Percentiles rank a stretch among this genome's conserved stretches.
phyloP scores from a whole-genome alignment of 768 basidiomycete species.

The Trametes villosa region DNA sequence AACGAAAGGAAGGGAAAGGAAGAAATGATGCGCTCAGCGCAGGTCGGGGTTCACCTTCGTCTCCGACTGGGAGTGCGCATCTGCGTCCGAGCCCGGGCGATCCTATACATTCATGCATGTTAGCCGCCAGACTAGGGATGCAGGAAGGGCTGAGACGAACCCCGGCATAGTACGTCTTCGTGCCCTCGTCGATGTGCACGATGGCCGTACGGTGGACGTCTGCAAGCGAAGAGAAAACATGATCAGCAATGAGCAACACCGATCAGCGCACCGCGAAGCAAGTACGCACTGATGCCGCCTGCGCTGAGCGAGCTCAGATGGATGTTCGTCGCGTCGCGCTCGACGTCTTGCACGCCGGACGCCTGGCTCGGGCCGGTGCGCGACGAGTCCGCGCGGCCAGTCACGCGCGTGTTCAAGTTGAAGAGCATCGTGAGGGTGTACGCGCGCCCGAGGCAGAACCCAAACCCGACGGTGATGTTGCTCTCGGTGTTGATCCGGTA shows the following conservation, averaged over 20 bases:
- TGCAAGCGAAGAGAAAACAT: not conserved
- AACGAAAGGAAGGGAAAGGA: too few species aligned
- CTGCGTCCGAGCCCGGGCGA: not conserved
- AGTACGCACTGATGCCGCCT: not conserved
- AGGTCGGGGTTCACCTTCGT: not conserved
- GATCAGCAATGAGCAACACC: not conserved
- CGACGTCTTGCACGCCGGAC: not conserved
- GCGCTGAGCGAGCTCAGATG: not conserved
- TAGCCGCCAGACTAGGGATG: not conserved
- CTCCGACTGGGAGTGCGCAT: not conserved
- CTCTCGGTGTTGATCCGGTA: not conserved
- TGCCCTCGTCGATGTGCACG: not conserved
- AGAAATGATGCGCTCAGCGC: not conserved
- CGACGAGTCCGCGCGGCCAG: not conserved
- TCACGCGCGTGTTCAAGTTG: not conserved
- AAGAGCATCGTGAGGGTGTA: not conserved
- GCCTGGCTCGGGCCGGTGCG: not conserved
- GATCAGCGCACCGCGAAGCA: not conserved
- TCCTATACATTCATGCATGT: not conserved
- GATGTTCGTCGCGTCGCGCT: not conserved
- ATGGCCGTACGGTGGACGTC: not conserved
- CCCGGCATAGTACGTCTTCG: not conserved
- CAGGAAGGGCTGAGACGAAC: not conserved
- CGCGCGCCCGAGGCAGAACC: not conserved
- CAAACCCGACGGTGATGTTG: not conserved